Evolutionary conservation across 164 flowering plant genomes (phyloP), one percentile per base, ranked within the genome.

Genomic region (Macadamia tetraphylla): DNA sequence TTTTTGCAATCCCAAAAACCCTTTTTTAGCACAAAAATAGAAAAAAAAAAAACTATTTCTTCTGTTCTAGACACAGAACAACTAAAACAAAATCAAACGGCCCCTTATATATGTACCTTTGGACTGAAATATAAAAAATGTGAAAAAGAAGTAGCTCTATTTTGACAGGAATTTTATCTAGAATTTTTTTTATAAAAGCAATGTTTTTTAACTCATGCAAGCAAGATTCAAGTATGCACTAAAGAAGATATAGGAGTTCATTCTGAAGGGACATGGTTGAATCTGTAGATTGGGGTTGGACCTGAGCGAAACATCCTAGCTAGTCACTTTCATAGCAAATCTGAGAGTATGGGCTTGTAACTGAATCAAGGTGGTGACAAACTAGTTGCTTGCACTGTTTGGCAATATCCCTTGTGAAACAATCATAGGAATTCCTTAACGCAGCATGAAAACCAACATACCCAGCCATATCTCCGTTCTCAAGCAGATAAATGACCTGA

Each of bases 291-390:
- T 46, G 81, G 70, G 62, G 74, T 61, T 53, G 76, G 58, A 62
- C 71, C 64, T 2, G 84, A 71, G 65, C 79, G 80, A 62, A 76
- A 79, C 82, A 78, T 61, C 82, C 84, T 10, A 71, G 72, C 60
- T 71, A 69, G 51, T 89, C 86, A 64, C 68, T 80, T 64, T 85
- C 97, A 70, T 87, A 90, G 77, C 94, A 92, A 42, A 84, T 87
- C 71, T 79, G 89, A 66, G 97, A 90, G 69, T 92, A 95, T 70
- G 99, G 94, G 75, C 99, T 95, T 65, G 98, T 92, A 51, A 87
- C 94, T 64, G 98, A 95, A 80, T 95, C 98, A 75, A 92, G 96
- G 76, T 91, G 99, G 79, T 92, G 94, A 3, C 91, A 77, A 65
- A 88, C 88, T 17, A 92, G 79, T 75, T 91, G 89, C 81, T 95